Evolutionary conservation across 768 basidiomycete species (phyloP).

Genomic region (Hypsizygus marmoreus): DNA sequence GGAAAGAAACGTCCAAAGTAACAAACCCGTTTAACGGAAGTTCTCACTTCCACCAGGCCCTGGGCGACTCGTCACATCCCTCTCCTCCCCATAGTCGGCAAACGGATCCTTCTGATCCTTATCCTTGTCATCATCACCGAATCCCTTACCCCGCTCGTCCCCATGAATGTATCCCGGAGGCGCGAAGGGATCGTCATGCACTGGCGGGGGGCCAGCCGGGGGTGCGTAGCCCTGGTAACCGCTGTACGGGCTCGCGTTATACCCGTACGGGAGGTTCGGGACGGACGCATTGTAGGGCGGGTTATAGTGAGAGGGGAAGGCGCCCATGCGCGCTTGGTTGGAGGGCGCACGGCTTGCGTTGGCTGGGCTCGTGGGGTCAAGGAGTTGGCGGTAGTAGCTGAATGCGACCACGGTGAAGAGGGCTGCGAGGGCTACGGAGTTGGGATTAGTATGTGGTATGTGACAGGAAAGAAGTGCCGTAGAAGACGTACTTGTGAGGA

Average conservation of each 20-base stretch:
- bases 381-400: slow-evolving; percentile 72
- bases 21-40: slow-evolving; percentile 18
- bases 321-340: slow-evolving; percentile 35
- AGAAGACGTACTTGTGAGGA: slow-evolving; percentile 53
- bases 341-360: slow-evolving; percentile 53
- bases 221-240: slow-evolving; percentile 40
- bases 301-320: slow-evolving; percentile 55
- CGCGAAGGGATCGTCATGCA: slow-evolving; percentile 35
- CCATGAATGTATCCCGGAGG: slow-evolving; percentile 44
- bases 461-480: not conserved
- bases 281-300: slow-evolving; percentile 55
- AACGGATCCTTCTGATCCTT: slow-evolving; percentile 55
- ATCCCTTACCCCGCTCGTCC: slow-evolving; percentile 34
- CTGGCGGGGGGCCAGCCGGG: slow-evolving; percentile 52
- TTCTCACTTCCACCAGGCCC: slow-evolving; percentile 34
- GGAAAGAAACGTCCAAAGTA: not conserved
- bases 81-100: slow-evolving; percentile 47
- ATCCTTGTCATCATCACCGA: slow-evolving; percentile 40
- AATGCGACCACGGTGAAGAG: slow-evolving; percentile 71
- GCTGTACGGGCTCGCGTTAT: slow-evolving; percentile 28
- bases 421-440: slow-evolving; percentile 47
- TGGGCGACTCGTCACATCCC: slow-evolving; percentile 45
- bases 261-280: slow-evolving; percentile 31
- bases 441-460: not conserved
- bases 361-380: slow-evolving; percentile 62